A percentile compares a stretch with the other conserved stretches of the same genome.
Conservation (phyloP, 2,329 filamentous ascomycete genomes). For the Fusarium coffeatum region DNA sequence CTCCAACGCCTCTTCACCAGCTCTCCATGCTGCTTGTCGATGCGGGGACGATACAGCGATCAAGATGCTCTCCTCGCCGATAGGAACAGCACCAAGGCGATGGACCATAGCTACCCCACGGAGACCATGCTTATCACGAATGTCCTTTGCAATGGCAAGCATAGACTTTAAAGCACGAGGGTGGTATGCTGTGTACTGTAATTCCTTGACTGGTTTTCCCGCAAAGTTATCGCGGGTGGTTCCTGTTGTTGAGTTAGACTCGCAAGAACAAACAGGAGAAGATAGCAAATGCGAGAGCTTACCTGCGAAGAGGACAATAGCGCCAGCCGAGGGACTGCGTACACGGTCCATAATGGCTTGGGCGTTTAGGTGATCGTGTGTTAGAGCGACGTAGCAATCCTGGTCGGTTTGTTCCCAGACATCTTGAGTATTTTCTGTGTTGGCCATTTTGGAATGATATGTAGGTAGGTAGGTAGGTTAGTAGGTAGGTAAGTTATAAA, state of each 20-base stretch:
- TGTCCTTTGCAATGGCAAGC: conserved; percentile 68
- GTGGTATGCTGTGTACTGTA: conserved; percentile 80
- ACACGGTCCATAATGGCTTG: conserved; percentile 72
- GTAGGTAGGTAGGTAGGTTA: background rate
- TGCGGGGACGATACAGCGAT: conserved; percentile 89
- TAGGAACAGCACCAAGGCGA: conserved; percentile 84
- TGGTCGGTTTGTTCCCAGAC: conserved; percentile 59
- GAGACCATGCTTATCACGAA: conserved; percentile 72
- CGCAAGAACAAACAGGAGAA: background rate
- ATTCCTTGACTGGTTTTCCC: conserved; percentile 76
- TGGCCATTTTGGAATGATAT: conserved; percentile 23
- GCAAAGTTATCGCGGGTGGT: conserved; percentile 82
- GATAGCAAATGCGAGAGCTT: conserved; percentile 40
- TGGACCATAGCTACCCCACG: conserved; percentile 84
- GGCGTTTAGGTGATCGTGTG: conserved; percentile 69
- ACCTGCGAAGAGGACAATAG: conserved; percentile 82
- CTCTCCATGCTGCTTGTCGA: conserved; percentile 85
- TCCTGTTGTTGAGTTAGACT: conserved; percentile 54
- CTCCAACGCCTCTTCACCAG: conserved; percentile 90
- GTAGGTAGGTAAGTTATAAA: background rate
- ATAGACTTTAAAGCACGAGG: conserved; percentile 77
- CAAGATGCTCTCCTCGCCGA: conserved; percentile 93
- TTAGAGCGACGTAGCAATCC: conserved; percentile 75
- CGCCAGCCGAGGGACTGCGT: conserved; percentile 77
- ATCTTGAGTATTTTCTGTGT: conserved; percentile 31